These are phyloP conservation scores for Physcomitrellopsis africana DNA, from an alignment of 225 moss, liverwort and hornwort genomes.

Conservation along the genomic window DNA sequence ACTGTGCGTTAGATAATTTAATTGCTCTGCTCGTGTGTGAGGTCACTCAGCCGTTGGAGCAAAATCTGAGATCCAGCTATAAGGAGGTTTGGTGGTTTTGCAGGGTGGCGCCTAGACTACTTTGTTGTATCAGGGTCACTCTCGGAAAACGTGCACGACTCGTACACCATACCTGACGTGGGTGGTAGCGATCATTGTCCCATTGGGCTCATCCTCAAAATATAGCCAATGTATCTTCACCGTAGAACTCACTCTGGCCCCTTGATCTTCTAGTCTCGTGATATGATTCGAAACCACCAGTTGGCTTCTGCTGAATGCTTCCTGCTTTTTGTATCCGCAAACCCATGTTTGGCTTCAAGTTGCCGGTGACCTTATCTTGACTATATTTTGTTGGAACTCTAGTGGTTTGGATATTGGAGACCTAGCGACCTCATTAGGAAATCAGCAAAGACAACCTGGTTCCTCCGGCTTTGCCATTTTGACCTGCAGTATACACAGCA, in stretches of 20 bases:
- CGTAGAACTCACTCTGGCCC: background rate
- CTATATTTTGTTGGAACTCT: too few species aligned
- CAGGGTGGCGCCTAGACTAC: slow-evolving; percentile 98
- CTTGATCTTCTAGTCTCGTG: background rate
- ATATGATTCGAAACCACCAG: background rate
- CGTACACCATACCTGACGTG: slow-evolving; percentile 83
- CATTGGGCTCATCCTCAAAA: slow-evolving; percentile 76
- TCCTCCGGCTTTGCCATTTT: too few species aligned
- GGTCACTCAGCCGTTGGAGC: background rate
- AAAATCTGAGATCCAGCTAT: background rate
- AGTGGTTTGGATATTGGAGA: too few species aligned
- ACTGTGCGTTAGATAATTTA: background rate
- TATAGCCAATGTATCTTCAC: slow-evolving; percentile 21
- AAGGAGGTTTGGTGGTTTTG: slow-evolving; percentile 29
- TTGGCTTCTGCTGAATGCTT: background rate
- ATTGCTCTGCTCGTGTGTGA: background rate
- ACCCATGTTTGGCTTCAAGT: too few species aligned
- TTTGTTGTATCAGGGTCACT: slow-evolving; percentile 85
- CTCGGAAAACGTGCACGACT: slow-evolving; percentile 70
- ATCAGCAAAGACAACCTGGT: too few species aligned
- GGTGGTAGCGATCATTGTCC: slow-evolving; percentile 96
- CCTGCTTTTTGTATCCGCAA: too few species aligned
- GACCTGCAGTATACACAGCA: too few species aligned
- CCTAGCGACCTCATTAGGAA: too few species aligned
- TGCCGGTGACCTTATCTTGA: too few species aligned